phyloP scores from a whole-genome alignment of 805 yeast species.

The Candida ulmi region DNA sequence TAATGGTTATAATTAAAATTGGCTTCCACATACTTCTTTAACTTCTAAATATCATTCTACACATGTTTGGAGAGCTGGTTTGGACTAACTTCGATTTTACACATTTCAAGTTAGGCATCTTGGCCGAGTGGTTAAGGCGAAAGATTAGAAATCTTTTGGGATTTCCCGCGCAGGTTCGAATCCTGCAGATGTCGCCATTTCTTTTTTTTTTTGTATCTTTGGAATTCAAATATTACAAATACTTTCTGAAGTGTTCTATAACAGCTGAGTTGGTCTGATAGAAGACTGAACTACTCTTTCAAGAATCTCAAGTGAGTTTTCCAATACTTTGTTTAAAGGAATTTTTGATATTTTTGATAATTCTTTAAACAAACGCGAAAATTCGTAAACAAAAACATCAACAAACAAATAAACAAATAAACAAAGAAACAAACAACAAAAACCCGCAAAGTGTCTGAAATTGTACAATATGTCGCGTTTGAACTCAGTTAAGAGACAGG shows the following conservation, averaged over 20 bases:
- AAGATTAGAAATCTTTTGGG: constrained; percentile 58
- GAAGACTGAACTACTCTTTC: too few species aligned
- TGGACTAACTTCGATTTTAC: too few species aligned
- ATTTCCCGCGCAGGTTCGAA: constrained; percentile 62
- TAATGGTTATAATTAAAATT: too few species aligned
- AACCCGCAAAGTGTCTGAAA: background rate
- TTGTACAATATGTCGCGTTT: constrained; percentile 1
- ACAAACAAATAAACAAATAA: background rate
- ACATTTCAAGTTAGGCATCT: constrained; percentile 33
- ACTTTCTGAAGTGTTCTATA: background rate
- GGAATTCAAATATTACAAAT: too few species aligned
- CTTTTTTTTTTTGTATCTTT: constrained; percentile 19
- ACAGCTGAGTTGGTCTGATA: too few species aligned
- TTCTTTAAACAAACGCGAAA: too few species aligned
- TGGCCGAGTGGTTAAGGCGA: constrained; percentile 69
- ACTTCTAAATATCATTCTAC: too few species aligned
- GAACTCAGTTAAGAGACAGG: constrained; percentile 3
- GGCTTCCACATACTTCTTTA: too few species aligned
- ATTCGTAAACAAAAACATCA: background rate
- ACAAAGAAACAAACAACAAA: background rate
- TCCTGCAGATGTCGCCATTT: constrained; percentile 66
- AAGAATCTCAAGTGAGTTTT: too few species aligned
- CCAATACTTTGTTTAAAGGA: too few species aligned
- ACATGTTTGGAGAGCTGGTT: too few species aligned
- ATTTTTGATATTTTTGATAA: too few species aligned